Evolutionary conservation across 768 basidiomycete species (phyloP), one percentile per base, ranked within the genome.

Genomic region (Termitomyces sp.): DNA sequence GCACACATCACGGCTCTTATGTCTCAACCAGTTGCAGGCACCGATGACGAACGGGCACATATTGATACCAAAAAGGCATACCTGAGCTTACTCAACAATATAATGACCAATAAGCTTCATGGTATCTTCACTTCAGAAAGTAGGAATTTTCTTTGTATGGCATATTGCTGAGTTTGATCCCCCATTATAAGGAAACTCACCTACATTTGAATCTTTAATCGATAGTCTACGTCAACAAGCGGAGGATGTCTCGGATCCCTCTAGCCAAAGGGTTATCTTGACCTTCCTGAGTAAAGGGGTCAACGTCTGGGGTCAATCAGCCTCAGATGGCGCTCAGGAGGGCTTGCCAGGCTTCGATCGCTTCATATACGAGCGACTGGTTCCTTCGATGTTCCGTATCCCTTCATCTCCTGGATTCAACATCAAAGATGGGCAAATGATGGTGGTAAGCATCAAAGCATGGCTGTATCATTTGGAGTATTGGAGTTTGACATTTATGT

Each of bases 21-120:
- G 54, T 81, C 86, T n/a, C 86, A 89, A 59, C 91, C 94, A 3
- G 80, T 87, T 57, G 75, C 80, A 16, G 92, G 94, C 11, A 96
- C 94, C 23, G 97, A 98, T 66, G 95, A 96, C 59, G 82, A 84
- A 54, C 73, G 89, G 25, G 77, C 84, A 16, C 91, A 92, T 60
- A 70, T 78, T 16, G 88, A 91, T 58, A 93, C 94, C 32, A 94
- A 92, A 68, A 88, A 89, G 56, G 88, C 93, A 7, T 98, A 96
- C 67, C 84, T 98, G 45, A 75, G 76, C 8, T 81, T 99, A 59
- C 77, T 98, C 59, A 89, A 87, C 58, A 85, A 78, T 61, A 79
- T 98, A 59, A 85, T 94, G 78, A 77, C 82, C 25, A 83, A 89
- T n/a, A 86, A 86, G 62, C 76, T 98, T 47, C 85, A 91, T 56